Conservation (phyloP, 169 alveolate species). For the Plasmodium berghei region DNA sequence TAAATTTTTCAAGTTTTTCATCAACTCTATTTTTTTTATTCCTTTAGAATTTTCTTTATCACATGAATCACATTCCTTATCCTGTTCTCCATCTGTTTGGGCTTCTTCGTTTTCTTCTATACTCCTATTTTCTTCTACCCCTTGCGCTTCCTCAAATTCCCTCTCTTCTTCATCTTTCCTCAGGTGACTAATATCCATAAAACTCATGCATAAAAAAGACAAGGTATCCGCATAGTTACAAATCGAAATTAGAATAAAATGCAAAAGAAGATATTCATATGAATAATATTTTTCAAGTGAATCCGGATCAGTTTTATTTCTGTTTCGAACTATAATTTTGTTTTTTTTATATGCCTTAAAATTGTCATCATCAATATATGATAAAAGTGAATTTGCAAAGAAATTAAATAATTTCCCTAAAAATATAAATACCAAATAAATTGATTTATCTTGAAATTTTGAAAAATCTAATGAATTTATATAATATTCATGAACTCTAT, state of each 20-base stretch:
- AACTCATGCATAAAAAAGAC: constrained; percentile 20
- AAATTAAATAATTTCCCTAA: constrained; percentile 52
- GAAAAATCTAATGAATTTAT: constrained; percentile 18
- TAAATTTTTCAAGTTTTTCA: background rate
- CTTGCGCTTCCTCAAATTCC: constrained; percentile 1
- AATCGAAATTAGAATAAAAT: constrained; percentile 49
- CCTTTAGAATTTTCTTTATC: background rate
- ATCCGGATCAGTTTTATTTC: background rate
- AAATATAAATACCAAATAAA: constrained; percentile 59
- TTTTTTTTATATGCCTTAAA: background rate
- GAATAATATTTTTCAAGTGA: background rate
- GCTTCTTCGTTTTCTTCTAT: constrained; percentile 4
- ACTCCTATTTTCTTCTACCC: background rate
- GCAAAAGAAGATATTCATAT: constrained; percentile 11
- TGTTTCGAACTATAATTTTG: background rate
- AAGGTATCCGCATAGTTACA: constrained; percentile 61
- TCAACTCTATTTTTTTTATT: background rate
- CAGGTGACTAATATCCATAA: constrained; percentile 20
- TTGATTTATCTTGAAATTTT: constrained; percentile 46
- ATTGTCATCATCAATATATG: background rate
- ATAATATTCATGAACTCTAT: constrained; percentile 35
- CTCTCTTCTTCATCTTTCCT: background rate
- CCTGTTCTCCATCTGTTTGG: background rate
- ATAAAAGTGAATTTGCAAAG: constrained; percentile 33
- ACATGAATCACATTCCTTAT: background rate